Evolutionary conservation across 2,329 filamentous ascomycete genomes (phyloP), one percentile per base, ranked within the genome.

Genomic region (Penicillium sp.): DNA sequence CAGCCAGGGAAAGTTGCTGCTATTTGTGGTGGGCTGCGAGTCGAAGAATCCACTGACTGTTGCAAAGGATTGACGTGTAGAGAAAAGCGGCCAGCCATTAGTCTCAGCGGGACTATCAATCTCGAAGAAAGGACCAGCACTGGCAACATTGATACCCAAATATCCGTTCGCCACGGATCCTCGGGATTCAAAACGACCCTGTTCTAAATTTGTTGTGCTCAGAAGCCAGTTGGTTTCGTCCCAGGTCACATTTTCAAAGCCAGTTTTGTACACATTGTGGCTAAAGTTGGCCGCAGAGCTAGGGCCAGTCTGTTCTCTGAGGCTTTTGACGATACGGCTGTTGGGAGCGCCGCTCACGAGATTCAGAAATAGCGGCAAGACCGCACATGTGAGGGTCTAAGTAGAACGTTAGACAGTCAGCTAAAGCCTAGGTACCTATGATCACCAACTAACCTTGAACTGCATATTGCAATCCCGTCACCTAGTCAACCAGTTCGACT

Each of bases 1-100:
- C 40, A 90, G 69, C 86, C 87, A 89, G 0, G 79, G 78, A 61
- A 86, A 89, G 61, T 89, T 89, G 7, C 81, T 81, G 0, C 80
- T 79, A 41, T 82, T 84, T 0, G 80, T 83, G 29, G 76, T 79
- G 2, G 78, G 76, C 65, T 88, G 84, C 3, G 76, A 76, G 57
- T 88, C 79, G 67, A 80, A 89, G 65, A 89, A 89, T 1, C 86
- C 86, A 4, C 83, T 80, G 27, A 90, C 81, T 0, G 86, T 88
- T 2, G 84, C 83, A 66, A 89, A 89, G 0, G 82, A 81, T 61
- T 88, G 83, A 32, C 86, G 77, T 19, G 79, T 73, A 54, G 82
- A 79, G 69, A 83, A 87, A 2, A 89, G 74, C 13, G 87, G 87
- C 87, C 87, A 90, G 9, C 85, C 86, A 60, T 81, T 84, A 55